phyloP scores from a whole-genome alignment of 2,329 filamentous ascomycete genomes.

The Metarhizium album region DNA sequence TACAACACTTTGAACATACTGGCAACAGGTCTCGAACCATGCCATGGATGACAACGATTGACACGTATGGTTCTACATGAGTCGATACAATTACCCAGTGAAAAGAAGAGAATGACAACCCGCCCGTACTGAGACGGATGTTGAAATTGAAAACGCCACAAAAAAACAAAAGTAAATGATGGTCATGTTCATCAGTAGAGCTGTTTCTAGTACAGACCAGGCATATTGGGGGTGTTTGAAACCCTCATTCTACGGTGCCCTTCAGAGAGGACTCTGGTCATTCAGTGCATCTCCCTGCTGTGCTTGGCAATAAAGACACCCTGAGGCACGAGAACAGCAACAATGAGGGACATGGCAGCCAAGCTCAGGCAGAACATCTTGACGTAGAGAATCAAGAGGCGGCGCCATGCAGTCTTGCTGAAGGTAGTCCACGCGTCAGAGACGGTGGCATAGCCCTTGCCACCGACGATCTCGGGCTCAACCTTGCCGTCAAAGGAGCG shows the following conservation, averaged over 20 bases:
- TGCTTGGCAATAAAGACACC: constrained; percentile 28
- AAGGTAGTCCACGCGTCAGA: constrained; percentile 73
- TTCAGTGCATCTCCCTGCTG: constrained; percentile 3
- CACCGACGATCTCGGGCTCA: constrained; percentile 62
- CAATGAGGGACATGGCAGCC: constrained; percentile 34
- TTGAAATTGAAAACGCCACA: not conserved
- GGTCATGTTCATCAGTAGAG: not conserved
- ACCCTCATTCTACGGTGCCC: not conserved
- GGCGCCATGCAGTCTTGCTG: constrained; percentile 57
- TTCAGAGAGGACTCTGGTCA: not conserved
- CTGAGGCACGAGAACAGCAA: constrained; percentile 39
- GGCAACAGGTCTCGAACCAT: no score
- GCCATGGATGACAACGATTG: not conserved
- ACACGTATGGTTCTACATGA: not conserved
- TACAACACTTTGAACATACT: not conserved
- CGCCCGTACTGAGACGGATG: not conserved
- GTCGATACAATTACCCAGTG: not conserved
- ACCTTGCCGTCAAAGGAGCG: constrained; percentile 72
- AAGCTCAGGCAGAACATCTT: constrained; percentile 55
- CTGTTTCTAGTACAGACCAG: not conserved
- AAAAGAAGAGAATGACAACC: no score
- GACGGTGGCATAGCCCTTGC: constrained; percentile 59
- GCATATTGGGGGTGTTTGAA: not conserved
- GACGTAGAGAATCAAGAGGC: constrained; percentile 62
- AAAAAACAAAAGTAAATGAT: not conserved